Conservation (phyloP, 225 moss, liverwort and hornwort species). For the Ulota crispa region DNA sequence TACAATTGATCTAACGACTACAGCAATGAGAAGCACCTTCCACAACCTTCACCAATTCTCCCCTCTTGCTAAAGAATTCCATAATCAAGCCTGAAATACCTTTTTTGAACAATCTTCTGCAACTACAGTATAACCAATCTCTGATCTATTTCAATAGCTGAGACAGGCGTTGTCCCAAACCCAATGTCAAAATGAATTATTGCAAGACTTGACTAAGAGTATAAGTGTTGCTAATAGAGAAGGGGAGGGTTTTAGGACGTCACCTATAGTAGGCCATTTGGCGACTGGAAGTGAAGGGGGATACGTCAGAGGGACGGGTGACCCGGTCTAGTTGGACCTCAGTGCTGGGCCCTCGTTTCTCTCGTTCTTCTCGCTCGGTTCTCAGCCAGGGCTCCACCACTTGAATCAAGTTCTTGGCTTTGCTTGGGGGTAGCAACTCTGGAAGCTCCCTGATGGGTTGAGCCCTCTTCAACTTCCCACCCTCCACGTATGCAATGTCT, state of each 20-base stretch:
- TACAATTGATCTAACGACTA: background rate
- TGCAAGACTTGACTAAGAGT: background rate
- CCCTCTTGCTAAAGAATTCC: background rate
- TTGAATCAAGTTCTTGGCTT: slow-evolving; percentile 72
- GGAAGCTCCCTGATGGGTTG: slow-evolving; percentile 67
- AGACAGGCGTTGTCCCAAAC: background rate
- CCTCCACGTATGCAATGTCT: slow-evolving; percentile 90
- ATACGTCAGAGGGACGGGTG: slow-evolving; percentile 66
- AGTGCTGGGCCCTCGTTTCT: slow-evolving; percentile 46
- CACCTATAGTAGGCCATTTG: slow-evolving; percentile 98
- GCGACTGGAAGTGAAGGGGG: slow-evolving; percentile 90
- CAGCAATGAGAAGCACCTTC: slow-evolving; percentile 11
- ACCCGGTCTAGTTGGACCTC: slow-evolving; percentile 49
- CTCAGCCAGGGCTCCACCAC: slow-evolving; percentile 99
- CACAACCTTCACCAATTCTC: background rate
- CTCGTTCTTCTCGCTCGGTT: slow-evolving; percentile 72
- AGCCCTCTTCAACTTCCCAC: slow-evolving; percentile 79
- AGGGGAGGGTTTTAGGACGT: background rate
- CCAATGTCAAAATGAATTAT: background rate
- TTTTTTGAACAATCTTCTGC: slow-evolving; percentile 5
- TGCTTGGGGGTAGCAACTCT: slow-evolving; percentile 56
- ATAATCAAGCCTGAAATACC: background rate
- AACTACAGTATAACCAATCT: background rate
- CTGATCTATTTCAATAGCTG: background rate
- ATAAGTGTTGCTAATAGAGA: background rate